Base-by-base conservation (phyloP, 1,284 basidiomycete genomes). In the Veloboletus limbatus region DNA sequence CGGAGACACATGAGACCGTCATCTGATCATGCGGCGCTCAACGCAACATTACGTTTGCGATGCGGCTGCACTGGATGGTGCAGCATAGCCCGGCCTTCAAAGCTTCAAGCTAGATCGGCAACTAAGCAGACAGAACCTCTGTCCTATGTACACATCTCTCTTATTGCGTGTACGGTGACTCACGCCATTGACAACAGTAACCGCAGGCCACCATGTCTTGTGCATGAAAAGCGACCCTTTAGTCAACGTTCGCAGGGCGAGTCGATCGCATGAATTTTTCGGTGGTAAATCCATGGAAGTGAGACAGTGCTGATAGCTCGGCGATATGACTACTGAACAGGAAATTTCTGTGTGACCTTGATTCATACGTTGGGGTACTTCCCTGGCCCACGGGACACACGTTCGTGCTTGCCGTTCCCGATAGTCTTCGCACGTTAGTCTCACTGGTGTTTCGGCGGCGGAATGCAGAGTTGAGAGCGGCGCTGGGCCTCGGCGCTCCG, bases 281-380 rank as follows among this genome's bases (percentile, higher is more conserved):
- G 49, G 50, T 32, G 36, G 58, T 48, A 57, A 54, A 61, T 51
- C 50, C 48, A 45, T 47, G 51, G 33, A 35, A 35, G 46, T 48
- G 48, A 36, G 45, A 28, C 24, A 25, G 47, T 41, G 58, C 32
- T 17, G 47, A 47, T 57, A 63, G 27, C 6, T 45, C 58, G 60
- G 60, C 36, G 51, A 57, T 65, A 57, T 4, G 18, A 41, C 20
- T 20, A 41, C 47, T 22, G 39, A 49, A 51, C 10, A 31, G 43
- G 49, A 51, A 53, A 39, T 13, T 2, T 14, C 28, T 42, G 32
- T 52, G 44, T 45, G 43, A 41, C 38, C 35, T 16, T 20, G 25
- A 39, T 40, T n/a, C 6, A 17, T 35, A 34, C 6, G 14, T 44
- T 31, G 5, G 42, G 41, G 41, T 35, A 32, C 40, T 27, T 46